phyloP scores from a whole-genome alignment of 2,329 filamentous ascomycete species.

The Claviceps maximensis region DNA sequence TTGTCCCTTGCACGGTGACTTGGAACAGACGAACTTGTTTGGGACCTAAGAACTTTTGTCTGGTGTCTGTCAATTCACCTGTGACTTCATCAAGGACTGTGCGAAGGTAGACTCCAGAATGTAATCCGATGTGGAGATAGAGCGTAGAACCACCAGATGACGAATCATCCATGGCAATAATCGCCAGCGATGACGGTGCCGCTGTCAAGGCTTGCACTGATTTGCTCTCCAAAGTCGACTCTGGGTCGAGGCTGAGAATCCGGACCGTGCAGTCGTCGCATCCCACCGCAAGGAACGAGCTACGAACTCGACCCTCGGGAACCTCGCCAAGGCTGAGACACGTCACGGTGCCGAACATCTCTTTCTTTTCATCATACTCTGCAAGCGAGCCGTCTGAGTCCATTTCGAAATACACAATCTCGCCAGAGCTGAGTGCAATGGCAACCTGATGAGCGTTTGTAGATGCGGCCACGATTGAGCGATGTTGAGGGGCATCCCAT shows the following conservation, averaged over 20 bases:
- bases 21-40: constrained; percentile 83
- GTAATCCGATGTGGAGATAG: constrained; percentile 89
- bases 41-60: constrained; percentile 86
- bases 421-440: constrained; percentile 84
- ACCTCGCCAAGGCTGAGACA: constrained; percentile 89
- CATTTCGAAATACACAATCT: constrained; percentile 98
- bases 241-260: constrained; percentile 78
- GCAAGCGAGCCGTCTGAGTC: constrained; percentile 80
- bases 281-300: constrained; percentile 87
- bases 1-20: constrained; percentile 75
- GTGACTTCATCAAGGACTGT: constrained; percentile 92
- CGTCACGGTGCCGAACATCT: constrained; percentile 91
- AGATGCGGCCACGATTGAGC: constrained; percentile 86
- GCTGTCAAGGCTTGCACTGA: constrained; percentile 90
- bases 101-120: constrained; percentile 89
- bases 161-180: constrained; percentile 93
- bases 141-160: constrained; percentile 77
- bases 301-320: constrained; percentile 76
- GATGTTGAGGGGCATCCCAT: constrained; percentile 85
- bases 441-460: constrained; percentile 91
- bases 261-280: constrained; percentile 95
- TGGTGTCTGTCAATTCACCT: constrained; percentile 86
- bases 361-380: constrained; percentile 88
- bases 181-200: constrained; percentile 73
- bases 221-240: constrained; percentile 82